These are phyloP conservation scores for Pelargonium fulgidum DNA, from an alignment of 441 rosid species.

Conservation along the genomic window DNA sequence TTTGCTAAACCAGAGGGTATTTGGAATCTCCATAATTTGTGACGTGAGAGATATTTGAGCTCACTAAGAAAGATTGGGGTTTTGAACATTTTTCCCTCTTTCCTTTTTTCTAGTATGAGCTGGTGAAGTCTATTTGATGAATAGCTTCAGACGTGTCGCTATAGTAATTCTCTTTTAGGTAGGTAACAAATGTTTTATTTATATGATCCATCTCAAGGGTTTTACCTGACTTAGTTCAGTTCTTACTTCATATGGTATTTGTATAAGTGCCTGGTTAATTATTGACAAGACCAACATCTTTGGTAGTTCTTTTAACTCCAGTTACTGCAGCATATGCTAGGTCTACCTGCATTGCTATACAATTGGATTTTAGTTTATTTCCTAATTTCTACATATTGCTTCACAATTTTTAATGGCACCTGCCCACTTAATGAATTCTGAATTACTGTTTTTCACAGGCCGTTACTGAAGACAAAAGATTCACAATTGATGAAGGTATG, in stretches of 20 bases:
- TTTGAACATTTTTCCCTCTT: neutral
- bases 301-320: no score
- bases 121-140: neutral
- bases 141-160: neutral
- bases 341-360: neutral
- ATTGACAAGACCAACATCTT: neutral
- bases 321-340: neutral
- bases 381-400: neutral
- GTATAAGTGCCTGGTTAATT: neutral
- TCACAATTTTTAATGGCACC: neutral
- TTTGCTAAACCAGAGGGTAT: neutral
- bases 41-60: no score
- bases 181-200: neutral
- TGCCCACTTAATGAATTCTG: neutral
- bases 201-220: neutral
- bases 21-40: neutral
- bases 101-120: neutral
- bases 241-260: neutral
- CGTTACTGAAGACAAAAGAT: slow-evolving; percentile 43
- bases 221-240: no score
- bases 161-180: neutral
- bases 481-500: slow-evolving; percentile 49
- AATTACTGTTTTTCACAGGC: slow-evolving; percentile 36
- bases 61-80: neutral
- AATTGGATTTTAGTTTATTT: neutral